Base-by-base conservation (phyloP, 345 rosid species). In the Camelina laxa region DNA sequence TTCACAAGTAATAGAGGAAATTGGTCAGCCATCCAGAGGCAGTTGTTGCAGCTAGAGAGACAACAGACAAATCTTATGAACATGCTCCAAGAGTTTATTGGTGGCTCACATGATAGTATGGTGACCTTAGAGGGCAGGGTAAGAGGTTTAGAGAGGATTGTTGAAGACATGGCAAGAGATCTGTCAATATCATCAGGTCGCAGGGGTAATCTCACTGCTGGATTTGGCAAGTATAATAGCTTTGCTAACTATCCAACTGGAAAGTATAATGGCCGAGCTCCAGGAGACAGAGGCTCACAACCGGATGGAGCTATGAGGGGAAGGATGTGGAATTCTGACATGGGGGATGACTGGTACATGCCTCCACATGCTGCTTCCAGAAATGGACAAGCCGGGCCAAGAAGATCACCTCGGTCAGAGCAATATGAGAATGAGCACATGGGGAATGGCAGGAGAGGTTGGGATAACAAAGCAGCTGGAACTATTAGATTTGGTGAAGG, bases 41-140 rank as follows among this genome's bases (percentile, higher is more conserved):
- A 96, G 80, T 82, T 96, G 38, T 74, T 86, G 80, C 96, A 85
- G 82, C 80, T 96, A 78, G 98, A 96, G 87, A 91, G 96, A 75
- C 99, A 92, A 72, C 99, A 92, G 80, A 79, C 84, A 39, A 88
- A 91, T 85, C 95, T 96, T 48, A 88, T 91, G 94, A 86, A 89
- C 80, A 89, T 92, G 97, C 85, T 96, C 79, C 98, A 96, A 91
- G 99, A 96, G 75, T 92, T 92, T 76, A 96, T 96, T 90, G 99
- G 99, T 60, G 98, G 99, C 33, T 96, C 99, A 77, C 97, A 88
- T 78, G 83, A 89, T 76, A 87, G 96, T 87, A 96, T 92, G 97
- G 73, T 89, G 69, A 91, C 97, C 27, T 80, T 92, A 73, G 97
- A 96, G 76, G 87, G 89, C 84, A 87, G 99, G 72, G 98, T 91